Conservation (phyloP, 2,329 filamentous ascomycete species). For the Periconia sp. region DNA sequence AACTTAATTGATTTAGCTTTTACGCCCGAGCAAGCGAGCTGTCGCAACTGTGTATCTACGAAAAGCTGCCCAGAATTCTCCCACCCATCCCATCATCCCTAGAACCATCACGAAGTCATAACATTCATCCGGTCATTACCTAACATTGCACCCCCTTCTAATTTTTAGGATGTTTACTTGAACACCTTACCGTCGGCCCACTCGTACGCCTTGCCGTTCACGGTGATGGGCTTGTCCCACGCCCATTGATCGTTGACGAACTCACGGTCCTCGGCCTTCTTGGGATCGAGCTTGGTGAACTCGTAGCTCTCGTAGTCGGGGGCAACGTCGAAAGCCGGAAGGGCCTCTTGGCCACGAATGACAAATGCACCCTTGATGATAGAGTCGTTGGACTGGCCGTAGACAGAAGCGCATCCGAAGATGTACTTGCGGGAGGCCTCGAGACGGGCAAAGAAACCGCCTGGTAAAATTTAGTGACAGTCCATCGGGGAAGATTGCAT, state of each 20-base stretch:
- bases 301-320: conserved; percentile 96
- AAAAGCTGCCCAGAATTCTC: conserved; percentile 23
- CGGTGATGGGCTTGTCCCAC: conserved; percentile 83
- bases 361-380: conserved; percentile 93
- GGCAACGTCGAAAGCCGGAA: conserved; percentile 92
- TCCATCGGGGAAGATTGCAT: too few species aligned
- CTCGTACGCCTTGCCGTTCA: conserved; percentile 86
- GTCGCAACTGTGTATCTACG: conserved; percentile 33
- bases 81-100: conserved; percentile 22
- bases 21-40: conserved; percentile 29
- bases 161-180: conserved; percentile 72
- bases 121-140: conserved; percentile 43
- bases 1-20: conserved; percentile 34
- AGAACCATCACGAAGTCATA: conserved; percentile 37
- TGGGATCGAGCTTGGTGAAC: conserved; percentile 95
- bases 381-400: conserved; percentile 85
- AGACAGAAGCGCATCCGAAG: conserved; percentile 90
- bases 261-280: conserved; percentile 81
- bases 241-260: conserved; percentile 88
- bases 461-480: conserved; percentile 38
- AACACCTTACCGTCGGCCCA: conserved; percentile 97
- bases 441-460: conserved; percentile 96
- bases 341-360: conserved; percentile 86
- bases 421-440: conserved; percentile 98
- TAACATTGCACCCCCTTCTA: conserved; percentile 18